These are phyloP conservation scores for Hevea brasiliensis DNA, from an alignment of 345 rosid genomes.

Conservation along the genomic window DNA sequence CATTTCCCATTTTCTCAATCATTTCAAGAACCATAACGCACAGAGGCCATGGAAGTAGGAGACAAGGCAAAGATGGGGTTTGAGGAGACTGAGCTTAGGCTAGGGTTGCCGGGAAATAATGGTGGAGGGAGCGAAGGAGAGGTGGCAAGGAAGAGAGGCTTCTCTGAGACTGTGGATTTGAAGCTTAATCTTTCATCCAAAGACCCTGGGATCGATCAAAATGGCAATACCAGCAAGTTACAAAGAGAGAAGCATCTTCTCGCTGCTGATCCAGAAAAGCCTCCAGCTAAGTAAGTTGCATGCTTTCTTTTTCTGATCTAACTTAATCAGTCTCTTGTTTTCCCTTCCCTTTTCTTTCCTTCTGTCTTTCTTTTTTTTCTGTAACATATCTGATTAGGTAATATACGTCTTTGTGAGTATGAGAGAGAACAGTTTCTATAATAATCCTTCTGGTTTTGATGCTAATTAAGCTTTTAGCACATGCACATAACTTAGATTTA, in stretches of 20 bases:
- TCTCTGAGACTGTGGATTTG: constrained; percentile 69
- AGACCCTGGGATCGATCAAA: constrained; percentile 19
- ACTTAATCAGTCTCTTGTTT: neutral
- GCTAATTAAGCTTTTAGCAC: too few species aligned
- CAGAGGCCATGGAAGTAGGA: constrained; percentile 18
- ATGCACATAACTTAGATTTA: too few species aligned
- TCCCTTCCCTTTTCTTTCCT: neutral
- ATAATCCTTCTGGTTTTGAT: too few species aligned
- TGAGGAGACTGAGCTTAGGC: constrained; percentile 77
- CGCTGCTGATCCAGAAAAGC: constrained; percentile 60
- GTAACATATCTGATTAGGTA: neutral
- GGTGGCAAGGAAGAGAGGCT: constrained; percentile 62
- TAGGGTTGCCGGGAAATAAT: constrained; percentile 68
- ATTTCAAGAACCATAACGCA: neutral
- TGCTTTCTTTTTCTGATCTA: neutral
- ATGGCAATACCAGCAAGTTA: constrained; percentile 15
- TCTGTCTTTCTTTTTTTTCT: neutral
- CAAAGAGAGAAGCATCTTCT: constrained; percentile 34
- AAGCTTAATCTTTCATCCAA: constrained; percentile 67
- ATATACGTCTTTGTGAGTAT: neutral
- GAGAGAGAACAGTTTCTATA: neutral
- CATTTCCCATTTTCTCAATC: constrained; percentile 1
- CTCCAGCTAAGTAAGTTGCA: constrained; percentile 63
- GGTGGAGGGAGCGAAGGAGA: constrained; percentile 30
- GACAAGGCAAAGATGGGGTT: constrained; percentile 43